Evolutionary conservation across 805 yeast genomes (phyloP), one percentile per base, ranked within the genome.

Genomic region (Citeromyces matritensis): DNA sequence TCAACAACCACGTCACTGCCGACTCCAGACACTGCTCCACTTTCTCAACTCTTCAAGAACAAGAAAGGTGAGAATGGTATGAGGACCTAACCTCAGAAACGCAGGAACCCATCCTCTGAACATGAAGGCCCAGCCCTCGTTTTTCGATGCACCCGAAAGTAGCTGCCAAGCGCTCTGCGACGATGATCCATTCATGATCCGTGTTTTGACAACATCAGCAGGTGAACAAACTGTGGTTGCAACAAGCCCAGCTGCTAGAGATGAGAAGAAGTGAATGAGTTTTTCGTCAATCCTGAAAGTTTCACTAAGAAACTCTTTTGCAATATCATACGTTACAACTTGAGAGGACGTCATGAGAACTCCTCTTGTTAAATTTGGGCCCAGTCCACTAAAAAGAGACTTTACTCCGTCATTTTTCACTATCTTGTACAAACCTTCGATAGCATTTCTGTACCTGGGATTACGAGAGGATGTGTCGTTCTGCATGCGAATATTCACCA

Each of bases 181-280:
- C 2, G 58, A 61, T 34, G 65, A 60, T 26, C 66, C 68, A 53
- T 80, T 77, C 95, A 83, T 83, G 36, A 83, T 79, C 45, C 93
- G 62, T 2, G 95, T 84, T 52, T 84, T 84, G 30, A 83, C 74
- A 3, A 83, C 95, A 52, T 83, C 95, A 7, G 86, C 94, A 1
- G 95, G 95, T 2, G 94, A 81, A 49, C 94, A 84, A 12, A 83
- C 79, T 0, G 95, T 84, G 0, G 95, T 83, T 5, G 95, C 95
- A 4, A 83, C 83, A 24, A 83, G 56, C 11, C 94, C 94, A 1
- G 95, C 94, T 39, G 78, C 45, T 37, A 83, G 58, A 4, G 88
- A 76, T 0, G 94, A 82, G 23, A 73, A 49, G 45, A 83, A 82
- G 51, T 83, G 94, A 3, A 94, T 82, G 0, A 73, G 43, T 39